Percentiles rank a stretch among this genome's conserved stretches.
Conservation (phyloP, 2,329 filamentous ascomycete genomes). For the Didymella pinodella region DNA sequence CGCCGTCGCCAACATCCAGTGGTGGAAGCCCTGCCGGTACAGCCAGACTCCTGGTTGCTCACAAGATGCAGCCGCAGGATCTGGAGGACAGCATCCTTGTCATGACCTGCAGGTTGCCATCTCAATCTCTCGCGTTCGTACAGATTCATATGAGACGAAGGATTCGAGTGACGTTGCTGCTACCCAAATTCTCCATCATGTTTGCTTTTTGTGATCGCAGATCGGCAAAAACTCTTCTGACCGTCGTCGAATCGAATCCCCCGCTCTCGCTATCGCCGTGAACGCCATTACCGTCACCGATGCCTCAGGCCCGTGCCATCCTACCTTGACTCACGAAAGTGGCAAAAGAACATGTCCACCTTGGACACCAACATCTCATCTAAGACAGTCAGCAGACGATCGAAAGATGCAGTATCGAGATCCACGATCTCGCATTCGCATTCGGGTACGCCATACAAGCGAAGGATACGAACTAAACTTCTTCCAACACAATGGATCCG, state of each 20-base stretch:
- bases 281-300: not conserved
- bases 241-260: not conserved
- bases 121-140: not conserved
- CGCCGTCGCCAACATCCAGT: not conserved
- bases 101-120: not conserved
- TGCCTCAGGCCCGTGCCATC: not conserved
- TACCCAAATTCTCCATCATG: not conserved
- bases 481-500: not conserved
- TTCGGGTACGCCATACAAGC: conserved; percentile 4
- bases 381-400: not conserved
- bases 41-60: conserved; percentile 2
- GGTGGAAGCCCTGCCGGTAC: conserved; percentile 2
- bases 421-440: not conserved
- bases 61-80: not conserved
- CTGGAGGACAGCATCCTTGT: conserved; percentile 4
- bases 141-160: not conserved
- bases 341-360: not conserved
- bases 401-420: conserved; percentile 8
- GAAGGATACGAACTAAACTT: conserved; percentile 4
- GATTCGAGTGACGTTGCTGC: not conserved
- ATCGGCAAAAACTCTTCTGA: not conserved
- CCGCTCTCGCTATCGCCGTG: not conserved
- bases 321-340: not conserved
- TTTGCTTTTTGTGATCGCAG: not conserved
- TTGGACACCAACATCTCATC: not conserved